These are phyloP conservation scores for Schizochytrium sp. DNA, from an alignment of 108 stramenopile genomes.

Conservation along the genomic window DNA sequence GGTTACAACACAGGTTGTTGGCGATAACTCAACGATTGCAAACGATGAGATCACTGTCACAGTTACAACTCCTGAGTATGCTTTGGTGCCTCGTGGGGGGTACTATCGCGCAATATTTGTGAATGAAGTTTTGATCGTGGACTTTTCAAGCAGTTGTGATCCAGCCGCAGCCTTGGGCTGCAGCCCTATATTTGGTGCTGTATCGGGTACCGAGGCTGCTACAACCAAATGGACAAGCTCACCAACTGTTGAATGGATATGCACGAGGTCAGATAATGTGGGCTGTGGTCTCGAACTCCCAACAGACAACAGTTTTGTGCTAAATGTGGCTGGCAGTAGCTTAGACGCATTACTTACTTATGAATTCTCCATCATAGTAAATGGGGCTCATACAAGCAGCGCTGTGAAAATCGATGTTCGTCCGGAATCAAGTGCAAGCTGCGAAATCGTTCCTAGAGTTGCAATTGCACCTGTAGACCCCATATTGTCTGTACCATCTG, in stretches of 20 bases:
- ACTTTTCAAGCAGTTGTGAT: constrained; percentile 7
- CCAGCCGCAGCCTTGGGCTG: constrained; percentile 10
- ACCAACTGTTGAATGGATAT: neutral
- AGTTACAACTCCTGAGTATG: neutral
- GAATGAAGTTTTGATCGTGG: neutral
- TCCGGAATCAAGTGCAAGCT: neutral
- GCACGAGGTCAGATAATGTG: neutral
- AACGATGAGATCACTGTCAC: neutral
- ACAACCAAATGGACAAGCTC: neutral
- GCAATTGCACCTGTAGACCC: constrained; percentile 27
- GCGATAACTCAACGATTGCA: neutral
- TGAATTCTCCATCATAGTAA: neutral
- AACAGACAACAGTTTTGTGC: neutral
- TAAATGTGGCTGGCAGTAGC: neutral
- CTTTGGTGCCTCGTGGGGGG: neutral
- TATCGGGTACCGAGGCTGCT: neutral
- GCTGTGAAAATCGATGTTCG: neutral
- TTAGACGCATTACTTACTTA: neutral
- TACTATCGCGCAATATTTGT: constrained; percentile 5
- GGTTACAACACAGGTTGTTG: neutral
- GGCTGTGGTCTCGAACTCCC: neutral
- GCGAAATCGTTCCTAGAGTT: neutral
- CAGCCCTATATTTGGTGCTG: neutral
- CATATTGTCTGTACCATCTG: neutral
- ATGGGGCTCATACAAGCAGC: neutral